These are phyloP conservation scores for Colletotrichum liaoningense DNA, from an alignment of 2,329 filamentous ascomycete genomes.

Conservation along the genomic window DNA sequence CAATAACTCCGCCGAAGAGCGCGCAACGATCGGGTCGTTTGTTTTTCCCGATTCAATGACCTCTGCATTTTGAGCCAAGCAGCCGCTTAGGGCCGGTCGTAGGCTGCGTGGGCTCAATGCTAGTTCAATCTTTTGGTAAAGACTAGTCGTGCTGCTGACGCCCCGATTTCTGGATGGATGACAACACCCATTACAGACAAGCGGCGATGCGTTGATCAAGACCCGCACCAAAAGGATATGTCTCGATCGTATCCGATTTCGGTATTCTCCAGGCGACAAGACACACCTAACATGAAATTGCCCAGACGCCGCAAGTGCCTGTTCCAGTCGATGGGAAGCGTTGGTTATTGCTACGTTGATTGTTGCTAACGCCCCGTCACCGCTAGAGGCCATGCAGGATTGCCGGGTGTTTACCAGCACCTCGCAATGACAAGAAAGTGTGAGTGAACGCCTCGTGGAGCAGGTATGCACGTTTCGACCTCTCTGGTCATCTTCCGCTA, in stretches of 20 bases:
- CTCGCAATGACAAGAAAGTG: slow-evolving; percentile 8
- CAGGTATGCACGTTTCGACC: slow-evolving; percentile 22
- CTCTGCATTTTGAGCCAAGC: neutral
- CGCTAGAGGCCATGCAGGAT: neutral
- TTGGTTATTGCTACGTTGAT: neutral
- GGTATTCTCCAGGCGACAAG: neutral
- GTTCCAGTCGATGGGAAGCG: neutral
- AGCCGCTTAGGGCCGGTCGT: slow-evolving; percentile 8
- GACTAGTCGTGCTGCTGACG: neutral
- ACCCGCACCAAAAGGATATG: neutral
- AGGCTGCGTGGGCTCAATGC: neutral
- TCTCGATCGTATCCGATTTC: neutral
- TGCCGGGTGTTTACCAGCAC: neutral
- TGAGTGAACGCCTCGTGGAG: slow-evolving; percentile 22
- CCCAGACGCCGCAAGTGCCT: neutral
- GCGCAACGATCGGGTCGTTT: slow-evolving; percentile 6
- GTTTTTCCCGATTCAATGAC: neutral
- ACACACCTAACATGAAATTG: neutral
- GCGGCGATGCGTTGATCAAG: neutral
- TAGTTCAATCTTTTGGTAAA: neutral
- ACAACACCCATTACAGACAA: neutral
- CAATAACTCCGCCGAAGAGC: slow-evolving; percentile 11
- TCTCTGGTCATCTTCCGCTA: slow-evolving; percentile 33
- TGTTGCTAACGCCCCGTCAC: neutral
- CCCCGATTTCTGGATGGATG: neutral